Evolutionary conservation across 345 rosid species (phyloP).

Genomic region (Carallia pectinifolia): DNA sequence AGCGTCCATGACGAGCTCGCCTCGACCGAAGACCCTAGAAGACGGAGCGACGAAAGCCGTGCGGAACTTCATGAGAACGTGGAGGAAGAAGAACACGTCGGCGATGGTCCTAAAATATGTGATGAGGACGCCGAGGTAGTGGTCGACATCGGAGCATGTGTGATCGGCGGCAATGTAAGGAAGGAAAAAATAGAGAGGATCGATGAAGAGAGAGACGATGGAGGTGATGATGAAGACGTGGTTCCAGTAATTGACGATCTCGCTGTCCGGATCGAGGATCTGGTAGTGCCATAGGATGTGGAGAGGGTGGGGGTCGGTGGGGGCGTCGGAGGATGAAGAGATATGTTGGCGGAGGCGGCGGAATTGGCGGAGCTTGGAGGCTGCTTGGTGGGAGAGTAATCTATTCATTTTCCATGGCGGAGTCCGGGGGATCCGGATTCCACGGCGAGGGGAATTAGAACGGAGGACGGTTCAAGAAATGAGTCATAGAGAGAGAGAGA

Average conservation of each 20-base stretch:
- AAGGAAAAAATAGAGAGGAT: constrained; percentile 76
- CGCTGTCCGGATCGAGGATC: constrained; percentile 91
- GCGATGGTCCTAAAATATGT: constrained; percentile 63
- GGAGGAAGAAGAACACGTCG: constrained; percentile 63
- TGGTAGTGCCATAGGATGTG: constrained; percentile 74
- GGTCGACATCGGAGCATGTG: constrained; percentile 50
- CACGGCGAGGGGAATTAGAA: no score
- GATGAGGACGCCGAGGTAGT: constrained; percentile 45
- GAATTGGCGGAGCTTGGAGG: constrained; percentile 35
- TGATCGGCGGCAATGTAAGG: constrained; percentile 51
- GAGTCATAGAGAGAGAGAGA: no score
- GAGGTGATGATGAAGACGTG: constrained; percentile 72
- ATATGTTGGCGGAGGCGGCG: constrained; percentile 33
- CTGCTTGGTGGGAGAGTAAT: not conserved
- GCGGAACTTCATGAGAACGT: constrained; percentile 74
- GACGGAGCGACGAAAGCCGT: constrained; percentile 75
- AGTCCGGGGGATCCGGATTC: no score
- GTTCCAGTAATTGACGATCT: constrained; percentile 77
- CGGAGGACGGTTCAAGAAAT: no score
- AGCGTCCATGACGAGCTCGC: constrained; percentile 86
- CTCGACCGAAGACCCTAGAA: constrained; percentile 75
- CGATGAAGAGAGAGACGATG: constrained; percentile 80
- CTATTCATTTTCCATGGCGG: constrained; percentile 26
- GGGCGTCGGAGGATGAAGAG: constrained; percentile 10
- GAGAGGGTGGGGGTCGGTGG: constrained; percentile 30